Base-by-base conservation (phyloP, 495 filamentous ascomycete species). In the Bacidia rubella region DNA sequence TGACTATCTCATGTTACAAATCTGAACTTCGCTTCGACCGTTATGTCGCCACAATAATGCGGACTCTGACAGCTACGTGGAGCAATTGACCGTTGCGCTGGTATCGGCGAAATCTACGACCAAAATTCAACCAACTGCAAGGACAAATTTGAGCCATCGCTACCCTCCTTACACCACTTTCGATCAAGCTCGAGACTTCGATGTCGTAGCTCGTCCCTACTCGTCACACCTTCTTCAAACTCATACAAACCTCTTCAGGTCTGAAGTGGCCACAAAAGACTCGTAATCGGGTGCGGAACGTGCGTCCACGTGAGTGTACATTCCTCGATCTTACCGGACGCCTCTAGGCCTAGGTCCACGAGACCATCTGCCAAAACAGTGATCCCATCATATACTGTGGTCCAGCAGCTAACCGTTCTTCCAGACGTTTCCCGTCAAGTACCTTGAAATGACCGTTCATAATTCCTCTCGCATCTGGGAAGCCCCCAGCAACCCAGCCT, bases 401-500 rank as follows among this genome's bases (percentile, higher is more conserved):
- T 35, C 15, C 29, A 7, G 15, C 29, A 35, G 29, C 29, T 35
- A 35, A 35, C 29, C 29, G 29, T 7, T 15, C 15, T 15, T 35
- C 29, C 15, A 35, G 29, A 35, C 5, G 5, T 35, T 35, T 15
- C 5, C 15, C 29, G 29, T 35, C 29, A 7, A 35, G 29, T 15
- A 15, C 7, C 29, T 5, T 35, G 19, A 44, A 17, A 58, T 58
- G 56, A 47, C 53, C 1, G 45, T 35, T 29, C 56, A 58, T 23
- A 50, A 53, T 15, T 49, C 56, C 10, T 51, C 56, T 41, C 56
- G 56, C 24, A 58, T 58, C 42, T 58, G 56, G 56, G 56, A 58
- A 43, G 32, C 47, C 3, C 47, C 47, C 47, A 50, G 47, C 27
- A 50, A 50, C 22, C 47, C 47, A 38, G 29, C 29, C 47, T 50